A percentile compares a stretch with the other conserved stretches of the same genome.
Evolutionary conservation across 139 green algal species (phyloP).

Genomic region (Chlamydomonas schloesseri): DNA sequence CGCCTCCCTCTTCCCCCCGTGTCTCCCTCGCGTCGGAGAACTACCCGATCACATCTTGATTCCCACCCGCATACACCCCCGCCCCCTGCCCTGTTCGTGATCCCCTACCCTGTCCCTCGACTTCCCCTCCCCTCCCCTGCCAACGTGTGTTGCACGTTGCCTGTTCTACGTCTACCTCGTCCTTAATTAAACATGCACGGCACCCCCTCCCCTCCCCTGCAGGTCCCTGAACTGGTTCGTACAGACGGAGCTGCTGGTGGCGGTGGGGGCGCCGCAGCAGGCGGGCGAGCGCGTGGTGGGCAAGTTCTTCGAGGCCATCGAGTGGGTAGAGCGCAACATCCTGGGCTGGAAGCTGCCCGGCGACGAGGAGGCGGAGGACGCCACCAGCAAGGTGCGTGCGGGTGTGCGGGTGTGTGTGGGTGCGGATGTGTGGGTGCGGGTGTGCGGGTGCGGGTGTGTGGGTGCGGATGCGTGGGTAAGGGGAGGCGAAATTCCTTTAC

Average conservation of each 20-base stretch:
- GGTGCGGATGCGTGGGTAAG: no score
- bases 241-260: slow-evolving; percentile 69
- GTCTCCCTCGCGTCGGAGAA: no score
- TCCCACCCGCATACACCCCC: no score
- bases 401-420: slow-evolving; percentile 62
- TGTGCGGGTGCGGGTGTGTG: slow-evolving; percentile 3
- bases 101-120: no score
- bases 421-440: slow-evolving; percentile 50
- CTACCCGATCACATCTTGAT: no score
- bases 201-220: neutral
- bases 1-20: no score
- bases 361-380: slow-evolving; percentile 41
- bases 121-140: neutral
- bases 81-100: no score
- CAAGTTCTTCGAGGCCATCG: slow-evolving; percentile 57
- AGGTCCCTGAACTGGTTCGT: slow-evolving; percentile 72
- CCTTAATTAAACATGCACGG: no score
- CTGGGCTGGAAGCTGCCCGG: slow-evolving; percentile 70
- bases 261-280: slow-evolving; percentile 67
- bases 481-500: no score
- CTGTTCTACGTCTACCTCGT: no score
- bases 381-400: neutral
- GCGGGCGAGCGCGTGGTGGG: slow-evolving; percentile 60
- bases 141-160: no score
- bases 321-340: slow-evolving; percentile 65